A percentile compares a stretch with the other conserved stretches of the same genome.
These are phyloP conservation scores for Lentinula sp. DNA, from an alignment of 768 basidiomycete genomes.

Conservation along the genomic window DNA sequence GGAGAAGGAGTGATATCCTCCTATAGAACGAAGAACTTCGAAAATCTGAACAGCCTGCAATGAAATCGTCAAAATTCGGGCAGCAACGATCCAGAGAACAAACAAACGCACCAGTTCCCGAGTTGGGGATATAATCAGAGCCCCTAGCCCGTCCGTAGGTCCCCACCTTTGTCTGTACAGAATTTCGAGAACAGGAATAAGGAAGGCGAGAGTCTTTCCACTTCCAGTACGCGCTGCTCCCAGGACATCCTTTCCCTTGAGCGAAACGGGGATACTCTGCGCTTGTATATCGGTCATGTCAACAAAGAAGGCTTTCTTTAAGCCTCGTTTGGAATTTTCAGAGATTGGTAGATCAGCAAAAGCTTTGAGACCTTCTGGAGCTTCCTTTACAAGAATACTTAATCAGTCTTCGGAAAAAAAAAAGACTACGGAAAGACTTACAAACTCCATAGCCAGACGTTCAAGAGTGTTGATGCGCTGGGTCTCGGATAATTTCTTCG, in stretches of 20 bases:
- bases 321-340: constrained; percentile 66
- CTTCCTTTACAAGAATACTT: constrained; percentile 24
- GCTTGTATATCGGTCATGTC: constrained; percentile 92
- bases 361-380: constrained; percentile 42
- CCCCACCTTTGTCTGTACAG: constrained; percentile 92
- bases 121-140: constrained; percentile 90
- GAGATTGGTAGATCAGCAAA: constrained; percentile 81
- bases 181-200: constrained; percentile 89
- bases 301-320: constrained; percentile 82
- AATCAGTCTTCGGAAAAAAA: constrained; percentile 6
- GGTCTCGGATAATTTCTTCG: constrained; percentile 26
- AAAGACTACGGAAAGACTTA: constrained; percentile 15
- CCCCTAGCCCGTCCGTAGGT: constrained; percentile 85
- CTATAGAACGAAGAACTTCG: constrained; percentile 90
- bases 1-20: constrained; percentile 86
- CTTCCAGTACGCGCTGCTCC: constrained; percentile 95
- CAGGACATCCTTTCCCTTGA: constrained; percentile 94
- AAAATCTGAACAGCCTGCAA: constrained; percentile 96
- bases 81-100: neutral
- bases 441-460: constrained; percentile 15
- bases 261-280: constrained; percentile 81
- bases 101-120: constrained; percentile 72
- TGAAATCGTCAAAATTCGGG: neutral
- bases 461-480: constrained; percentile 27
- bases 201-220: constrained; percentile 94